Conservation (phyloP, 2,329 filamentous ascomycete species). For the Cercospora berteroae region DNA sequence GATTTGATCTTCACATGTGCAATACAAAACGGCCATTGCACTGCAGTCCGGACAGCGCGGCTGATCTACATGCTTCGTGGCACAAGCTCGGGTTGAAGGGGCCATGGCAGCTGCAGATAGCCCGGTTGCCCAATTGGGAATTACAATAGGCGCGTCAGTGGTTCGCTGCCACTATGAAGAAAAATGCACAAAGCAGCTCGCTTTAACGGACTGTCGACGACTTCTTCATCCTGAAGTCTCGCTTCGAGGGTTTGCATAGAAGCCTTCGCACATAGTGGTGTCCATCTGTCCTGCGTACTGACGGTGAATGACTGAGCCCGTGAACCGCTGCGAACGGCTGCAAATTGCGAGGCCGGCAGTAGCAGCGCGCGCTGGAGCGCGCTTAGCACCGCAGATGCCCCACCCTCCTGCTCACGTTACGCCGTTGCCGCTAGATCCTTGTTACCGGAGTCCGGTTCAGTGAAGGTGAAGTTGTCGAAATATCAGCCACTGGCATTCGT, state of each 20-base stretch:
- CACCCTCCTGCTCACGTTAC: neutral
- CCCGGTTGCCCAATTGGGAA: neutral
- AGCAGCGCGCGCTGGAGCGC: neutral
- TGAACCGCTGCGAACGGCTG: neutral
- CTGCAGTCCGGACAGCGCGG: neutral
- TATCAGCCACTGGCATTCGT: neutral
- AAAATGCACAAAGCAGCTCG: neutral
- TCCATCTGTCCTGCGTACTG: neutral
- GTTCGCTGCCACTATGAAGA: neutral
- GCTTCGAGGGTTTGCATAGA: neutral
- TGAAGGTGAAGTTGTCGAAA: neutral
- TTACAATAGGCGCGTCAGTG: neutral
- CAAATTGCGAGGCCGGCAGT: neutral
- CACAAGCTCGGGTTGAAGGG: neutral
- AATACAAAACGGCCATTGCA: neutral
- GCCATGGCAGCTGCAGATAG: neutral
- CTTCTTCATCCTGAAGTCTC: neutral
- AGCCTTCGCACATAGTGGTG: neutral
- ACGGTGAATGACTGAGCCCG: neutral
- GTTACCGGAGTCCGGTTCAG: neutral
- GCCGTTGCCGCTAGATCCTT: neutral
- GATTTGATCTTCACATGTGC: constrained; percentile 1
- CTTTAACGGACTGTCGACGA: neutral
- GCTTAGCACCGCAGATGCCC: neutral
- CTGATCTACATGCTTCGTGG: neutral